A percentile compares a stretch with the other conserved stretches of the same genome.
These are phyloP conservation scores for Paratinospora sagittata DNA, from an alignment of 164 flowering plant genomes.

Conservation along the genomic window DNA sequence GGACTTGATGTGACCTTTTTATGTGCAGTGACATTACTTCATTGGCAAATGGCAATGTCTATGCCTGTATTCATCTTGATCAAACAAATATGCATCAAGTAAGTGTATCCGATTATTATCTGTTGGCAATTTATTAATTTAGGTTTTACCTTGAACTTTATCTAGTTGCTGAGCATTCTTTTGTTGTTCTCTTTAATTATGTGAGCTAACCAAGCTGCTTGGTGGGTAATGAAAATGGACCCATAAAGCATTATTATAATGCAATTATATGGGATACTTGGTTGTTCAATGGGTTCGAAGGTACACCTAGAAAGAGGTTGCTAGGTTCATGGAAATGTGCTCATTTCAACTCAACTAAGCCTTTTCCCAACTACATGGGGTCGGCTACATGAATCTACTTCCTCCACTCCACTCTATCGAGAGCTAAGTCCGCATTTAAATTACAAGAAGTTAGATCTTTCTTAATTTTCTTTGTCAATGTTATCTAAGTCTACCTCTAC, in stretches of 20 bases:
- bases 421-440: no score
- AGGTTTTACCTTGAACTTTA: background rate
- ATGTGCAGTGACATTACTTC: slow-evolving; percentile 31
- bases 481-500: no score
- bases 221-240: background rate
- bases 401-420: no score
- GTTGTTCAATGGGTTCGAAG: background rate
- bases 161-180: background rate
- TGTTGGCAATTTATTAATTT: background rate
- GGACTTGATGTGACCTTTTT: slow-evolving; percentile 1
- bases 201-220: background rate
- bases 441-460: no score
- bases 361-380: no score
- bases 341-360: no score
- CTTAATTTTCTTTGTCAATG: no score
- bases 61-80: slow-evolving; percentile 25
- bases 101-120: slow-evolving; percentile 9
- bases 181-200: background rate
- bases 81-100: slow-evolving; percentile 27
- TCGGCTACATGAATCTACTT: no score
- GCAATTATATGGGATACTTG: background rate
- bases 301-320: background rate
- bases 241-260: background rate
- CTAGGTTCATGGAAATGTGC: background rate
- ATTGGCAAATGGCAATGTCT: slow-evolving; percentile 28